Evolutionary conservation across 2,329 filamentous ascomycete genomes (phyloP), one percentile per base, ranked within the genome.

Genomic region (Penicillium corylophilum): DNA sequence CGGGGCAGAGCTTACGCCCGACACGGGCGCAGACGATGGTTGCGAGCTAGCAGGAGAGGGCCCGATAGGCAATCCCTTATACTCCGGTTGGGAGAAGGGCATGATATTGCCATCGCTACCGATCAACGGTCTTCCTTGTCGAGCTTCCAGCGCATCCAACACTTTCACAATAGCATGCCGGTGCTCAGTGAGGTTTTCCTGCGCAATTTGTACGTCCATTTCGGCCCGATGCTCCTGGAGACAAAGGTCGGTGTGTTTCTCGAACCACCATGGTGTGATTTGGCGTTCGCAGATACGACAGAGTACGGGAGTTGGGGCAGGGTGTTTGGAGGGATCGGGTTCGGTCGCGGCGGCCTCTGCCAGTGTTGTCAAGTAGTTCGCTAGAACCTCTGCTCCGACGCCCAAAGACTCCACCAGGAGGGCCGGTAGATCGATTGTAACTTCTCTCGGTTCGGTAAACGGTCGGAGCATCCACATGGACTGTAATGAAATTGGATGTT

Each of bases 401-500:
- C 94, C 94, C 15, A 99, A 81, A 1, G 92, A 93, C 64, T 97
- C 92, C 46, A 97, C 92, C 54, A 99, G 86, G 24, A 96, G 77
- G 51, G 85, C 79, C 15, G 95, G 93, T 6, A 99, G 82, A 69
- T 97, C 94, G 63, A 99, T 97, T 58, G 95, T 95, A 66, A 99
- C 90, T 76, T 97, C 92, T 60, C 91, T 84, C 5, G 93, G 89
- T 36, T 87, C 82, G 36, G 91, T 86, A 73, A 91, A 95, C 2
- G 93, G 94, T 59, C 94, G 89, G 61, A 99, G 84, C 91, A 99
- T 99, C 94, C 94, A 99, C 95, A 99, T 99, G 16, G 90, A 95
- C 90, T 96, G 55, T 64, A 46, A 18, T 38, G 20, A 4, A 4
- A 24, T 35, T 22, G 10, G 26, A 13, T 8, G 26, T 26, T 18